Percentiles rank a stretch among this genome's conserved stretches.
phyloP scores from a whole-genome alignment of 176 grass and related monocot genomes.

The Musa schizocarpa region DNA sequence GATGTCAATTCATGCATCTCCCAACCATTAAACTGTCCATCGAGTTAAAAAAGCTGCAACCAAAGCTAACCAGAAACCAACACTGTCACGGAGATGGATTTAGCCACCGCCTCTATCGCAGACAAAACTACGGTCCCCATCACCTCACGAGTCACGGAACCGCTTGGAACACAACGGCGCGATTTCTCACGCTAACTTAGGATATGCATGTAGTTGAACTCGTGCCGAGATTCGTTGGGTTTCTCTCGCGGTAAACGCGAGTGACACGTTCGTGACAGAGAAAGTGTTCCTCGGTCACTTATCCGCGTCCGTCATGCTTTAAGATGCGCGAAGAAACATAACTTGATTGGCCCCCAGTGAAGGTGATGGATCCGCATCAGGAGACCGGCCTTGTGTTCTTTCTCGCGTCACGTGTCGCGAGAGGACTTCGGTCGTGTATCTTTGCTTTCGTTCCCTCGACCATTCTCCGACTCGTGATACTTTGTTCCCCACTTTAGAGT shows the following conservation, averaged over 20 bases:
- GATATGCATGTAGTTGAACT: not conserved
- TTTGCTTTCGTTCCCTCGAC: not conserved
- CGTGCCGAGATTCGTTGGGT: not conserved
- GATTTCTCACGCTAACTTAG: not conserved
- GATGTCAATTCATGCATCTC: no score
- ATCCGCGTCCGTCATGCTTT: no score
- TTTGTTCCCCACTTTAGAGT: not conserved
- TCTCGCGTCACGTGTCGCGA: no score
- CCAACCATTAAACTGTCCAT: no score
- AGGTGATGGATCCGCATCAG: no score
- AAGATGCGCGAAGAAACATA: no score
- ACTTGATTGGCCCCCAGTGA: no score
- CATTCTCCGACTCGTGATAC: not conserved
- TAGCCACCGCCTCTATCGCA: not conserved
- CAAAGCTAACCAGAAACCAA: not conserved
- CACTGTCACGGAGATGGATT: not conserved
- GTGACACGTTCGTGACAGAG: no score
- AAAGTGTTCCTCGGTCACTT: no score
- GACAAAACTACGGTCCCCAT: constrained; percentile 4
- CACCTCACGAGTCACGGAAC: not conserved
- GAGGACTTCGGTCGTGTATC: no score
- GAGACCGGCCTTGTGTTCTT: no score
- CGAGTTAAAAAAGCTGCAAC: not conserved
- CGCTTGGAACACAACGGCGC: not conserved
- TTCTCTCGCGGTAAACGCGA: not conserved